Evolutionary conservation across 768 basidiomycete genomes (phyloP), one percentile per base, ranked within the genome.

Genomic region (Chalciporus sphaerocephalus): DNA sequence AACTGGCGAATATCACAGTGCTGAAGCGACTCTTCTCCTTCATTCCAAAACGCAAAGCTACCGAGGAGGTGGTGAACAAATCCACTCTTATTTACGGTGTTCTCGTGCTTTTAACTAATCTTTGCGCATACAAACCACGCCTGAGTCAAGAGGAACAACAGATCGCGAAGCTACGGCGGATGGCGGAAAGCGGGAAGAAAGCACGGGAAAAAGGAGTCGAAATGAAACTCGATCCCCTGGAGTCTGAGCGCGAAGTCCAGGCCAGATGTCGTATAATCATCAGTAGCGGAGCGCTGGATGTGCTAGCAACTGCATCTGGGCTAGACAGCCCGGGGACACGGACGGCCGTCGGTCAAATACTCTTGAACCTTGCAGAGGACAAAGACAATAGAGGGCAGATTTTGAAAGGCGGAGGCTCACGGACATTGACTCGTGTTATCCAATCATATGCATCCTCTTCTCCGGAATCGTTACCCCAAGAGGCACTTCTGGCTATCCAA

Each of bases 81-180:
- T 69, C 77, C 18, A 74, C 84, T 1, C 68, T 89, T 5, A 68
- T 85, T 24, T 98, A 88, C 52, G 94, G 94, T 6, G 63, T 92
- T 34, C 75, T 87, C 22, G 73, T 81, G 41, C 83, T 94, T 51
- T 74, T 91, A 38, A 67, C 75, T 50, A 93, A 96, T 59, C 61
- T 96, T 28, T 82, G 82, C 37, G 68, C 75, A 10, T 86, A 86
- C 59, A 81, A 76, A 40, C 84, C 85, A 7, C 78, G 73, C 11
- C 69, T 92, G 17, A 85, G 77, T 7, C 81, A 87, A 41, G 92
- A 96, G 62, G 84, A 95, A 58, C 72, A 74, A 23, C 92, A 96
- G 58, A 75, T 95, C 5, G 81, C 83, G 43, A 89, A 83, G 60
- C 71, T 97, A 30, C 79, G 80, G 53, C 74, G 72, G 39, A 88